A percentile compares a stretch with the other conserved stretches of the same genome.
These are phyloP conservation scores for Xanthoparmelia taractica DNA, from an alignment of 495 filamentous ascomycete genomes.

Conservation along the genomic window DNA sequence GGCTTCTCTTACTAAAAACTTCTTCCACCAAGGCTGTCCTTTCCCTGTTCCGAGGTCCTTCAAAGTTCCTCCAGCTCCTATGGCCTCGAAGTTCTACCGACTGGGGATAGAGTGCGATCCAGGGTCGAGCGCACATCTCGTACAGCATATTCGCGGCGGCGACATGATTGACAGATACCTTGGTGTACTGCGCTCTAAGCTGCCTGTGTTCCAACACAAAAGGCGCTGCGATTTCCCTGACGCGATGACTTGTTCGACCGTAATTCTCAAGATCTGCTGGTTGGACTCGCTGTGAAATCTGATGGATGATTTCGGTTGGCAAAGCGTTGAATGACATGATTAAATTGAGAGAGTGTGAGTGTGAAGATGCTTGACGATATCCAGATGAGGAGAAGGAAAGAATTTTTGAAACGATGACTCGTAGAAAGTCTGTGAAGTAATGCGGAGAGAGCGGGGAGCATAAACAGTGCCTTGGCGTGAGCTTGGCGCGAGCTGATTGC, in stretches of 20 bases:
- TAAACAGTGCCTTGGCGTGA: slow-evolving; percentile 1
- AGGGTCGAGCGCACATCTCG: slow-evolving; percentile 22
- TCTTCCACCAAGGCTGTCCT: slow-evolving; percentile 14
- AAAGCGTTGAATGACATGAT: slow-evolving; percentile 19
- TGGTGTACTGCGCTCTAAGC: slow-evolving; percentile 12
- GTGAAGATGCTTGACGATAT: background rate
- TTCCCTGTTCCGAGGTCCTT: slow-evolving; percentile 11
- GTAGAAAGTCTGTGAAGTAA: background rate
- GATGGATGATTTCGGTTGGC: slow-evolving; percentile 21
- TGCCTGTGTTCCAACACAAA: slow-evolving; percentile 20
- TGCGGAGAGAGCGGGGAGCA: slow-evolving; percentile 9
- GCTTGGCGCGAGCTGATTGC: slow-evolving; percentile 2
- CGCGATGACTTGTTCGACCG: slow-evolving; percentile 14
- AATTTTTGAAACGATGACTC: slow-evolving; percentile 4
- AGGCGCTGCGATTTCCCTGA: slow-evolving; percentile 14
- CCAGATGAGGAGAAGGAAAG: background rate
- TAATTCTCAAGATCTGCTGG: slow-evolving; percentile 21
- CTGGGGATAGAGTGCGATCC: slow-evolving; percentile 21
- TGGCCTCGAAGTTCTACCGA: slow-evolving; percentile 15
- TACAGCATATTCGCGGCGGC: slow-evolving; percentile 20
- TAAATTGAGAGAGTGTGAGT: background rate
- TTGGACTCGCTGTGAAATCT: slow-evolving; percentile 18
- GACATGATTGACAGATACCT: slow-evolving; percentile 17
- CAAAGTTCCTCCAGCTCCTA: slow-evolving; percentile 20
- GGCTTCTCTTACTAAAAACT: slow-evolving; percentile 3